Evolutionary conservation across 805 yeast species (phyloP).

Genomic region (Hanseniaspora pseudoguilliermondii): DNA sequence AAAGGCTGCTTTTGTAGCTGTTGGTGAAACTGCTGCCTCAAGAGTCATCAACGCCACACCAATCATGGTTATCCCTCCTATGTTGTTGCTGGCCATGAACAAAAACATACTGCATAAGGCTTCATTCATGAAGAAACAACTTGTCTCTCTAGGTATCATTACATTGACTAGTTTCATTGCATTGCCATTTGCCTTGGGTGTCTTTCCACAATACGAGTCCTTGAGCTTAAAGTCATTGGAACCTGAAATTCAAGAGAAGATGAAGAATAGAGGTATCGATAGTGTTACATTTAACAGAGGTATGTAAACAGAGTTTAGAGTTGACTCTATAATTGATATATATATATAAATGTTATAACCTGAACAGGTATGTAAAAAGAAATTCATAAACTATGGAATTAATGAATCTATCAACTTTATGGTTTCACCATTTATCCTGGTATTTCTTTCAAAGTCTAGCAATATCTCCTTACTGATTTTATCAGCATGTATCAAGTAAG

Average conservation of each 20-base stretch:
- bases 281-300: constrained; percentile 86
- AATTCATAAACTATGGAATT: neutral
- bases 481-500: constrained; percentile 28
- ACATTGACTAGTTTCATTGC: constrained; percentile 75
- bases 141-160: constrained; percentile 74
- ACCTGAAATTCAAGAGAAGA: constrained; percentile 44
- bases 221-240: constrained; percentile 53
- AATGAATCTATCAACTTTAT: neutral
- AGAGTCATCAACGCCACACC: constrained; percentile 95
- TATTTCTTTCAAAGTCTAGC: constrained; percentile 2
- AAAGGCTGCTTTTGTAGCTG: constrained; percentile 82
- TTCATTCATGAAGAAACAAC: constrained; percentile 49
- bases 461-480: constrained; percentile 15
- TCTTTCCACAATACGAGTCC: constrained; percentile 79
- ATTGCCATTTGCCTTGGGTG: constrained; percentile 87
- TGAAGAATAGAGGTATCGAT: constrained; percentile 50
- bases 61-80: constrained; percentile 91
- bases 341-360: too few species aligned
- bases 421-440: neutral
- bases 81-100: constrained; percentile 68
- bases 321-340: too few species aligned
- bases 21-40: constrained; percentile 91
- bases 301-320: constrained; percentile 34
- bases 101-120: constrained; percentile 54
- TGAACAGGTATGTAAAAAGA: too few species aligned